Evolutionary conservation across 768 basidiomycete genomes (phyloP), one percentile per base, ranked within the genome.

Genomic region (Kwoniella mangroviensis): DNA sequence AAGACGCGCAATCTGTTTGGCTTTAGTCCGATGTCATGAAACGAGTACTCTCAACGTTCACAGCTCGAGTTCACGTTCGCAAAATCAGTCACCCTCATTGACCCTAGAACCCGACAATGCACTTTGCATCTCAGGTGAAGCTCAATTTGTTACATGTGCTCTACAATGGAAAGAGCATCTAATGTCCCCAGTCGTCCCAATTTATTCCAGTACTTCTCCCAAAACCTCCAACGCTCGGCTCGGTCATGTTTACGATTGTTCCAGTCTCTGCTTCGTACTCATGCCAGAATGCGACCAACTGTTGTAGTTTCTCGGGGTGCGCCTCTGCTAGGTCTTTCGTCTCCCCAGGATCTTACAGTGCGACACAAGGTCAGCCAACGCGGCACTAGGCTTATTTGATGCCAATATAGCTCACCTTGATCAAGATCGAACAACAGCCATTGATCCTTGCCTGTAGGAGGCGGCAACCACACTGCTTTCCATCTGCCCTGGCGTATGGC

Each of bases 401-500:
- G 9, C 17, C 28, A 17, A 26, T 3, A 24, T 7, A 13, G 70
- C 71, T 51, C 40, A 77, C 73, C 75, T 11, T 15, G 45, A 13
- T 63, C 56, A 42, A 79, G 53, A 64, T 79, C 73, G 61, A 70
- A 79, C 19, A 79, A 67, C 22, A 71, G 54, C 78, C 78, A 79
- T 24, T 77, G 65, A 43, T 67, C 76, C 24, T 65, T 77, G 7
- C 78, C 78, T 2, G 77, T 73, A 40, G 77, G 77, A 22, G 71
- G 75, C 1, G 75, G 76, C 15, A 79, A 49, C 68, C 71, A 74
- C 4, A 79, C 76, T 0, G 72, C 70, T 58, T 81, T 81, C 80
- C 80, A 81, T 12, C 51, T 53, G 5, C 80, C 80, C 53, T 76
- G 72, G 21, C 80, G 52, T 19, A 81, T 69, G 17, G 80, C 78